Evolutionary conservation across 106 monocot genomes (phyloP), one percentile per base, ranked within the genome.

Genomic region (Dactylorhiza incarnata): DNA sequence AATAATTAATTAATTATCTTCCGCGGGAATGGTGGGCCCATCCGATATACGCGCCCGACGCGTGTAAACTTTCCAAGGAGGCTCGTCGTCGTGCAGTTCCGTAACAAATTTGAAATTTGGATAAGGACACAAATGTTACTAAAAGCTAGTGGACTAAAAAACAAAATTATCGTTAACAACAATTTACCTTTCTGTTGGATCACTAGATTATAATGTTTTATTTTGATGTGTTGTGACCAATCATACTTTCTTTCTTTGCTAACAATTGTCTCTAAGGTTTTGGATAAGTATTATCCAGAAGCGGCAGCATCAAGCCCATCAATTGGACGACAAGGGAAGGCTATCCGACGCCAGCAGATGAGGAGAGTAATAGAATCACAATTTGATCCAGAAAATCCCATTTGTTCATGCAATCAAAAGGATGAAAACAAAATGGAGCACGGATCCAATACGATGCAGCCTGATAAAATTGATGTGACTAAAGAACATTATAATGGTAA

Each of bases 241-340:
- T 68, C 45, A 68, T 45, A 55, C 8, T 46, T 69, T n/a, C 8
- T 55, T 71, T 48, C 9, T 65, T 69, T 19, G 24, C 63, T 55
- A 71, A 75, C 24, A 43, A 51, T 26, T 53, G 22, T 55, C 66
- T 52, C 4, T 49, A 76, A 91, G 91, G 74, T 91, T 59, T 80
- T 91, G 37, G 86, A 86, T 73, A 86, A 82, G 75, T 73, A 80
- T 76, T 88, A 78, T 72, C 91, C 91, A 12, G 81, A 84, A 46
- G 49, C 82, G 20, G 11, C 84, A 54, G 72, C 9, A 63, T 86
- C 86, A 43, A 88, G 79, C 59, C 91, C 86, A 78, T 86, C 91
- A 78, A 86, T 91, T 81, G 91, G 91, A 23, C 86, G 91, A 16
- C 88, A 84, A 80, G 91, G 91, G 45, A 91, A 91, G 78, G 86